phyloP scores from a whole-genome alignment of 495 filamentous ascomycete genomes.

The Podospora fimiseda region DNA sequence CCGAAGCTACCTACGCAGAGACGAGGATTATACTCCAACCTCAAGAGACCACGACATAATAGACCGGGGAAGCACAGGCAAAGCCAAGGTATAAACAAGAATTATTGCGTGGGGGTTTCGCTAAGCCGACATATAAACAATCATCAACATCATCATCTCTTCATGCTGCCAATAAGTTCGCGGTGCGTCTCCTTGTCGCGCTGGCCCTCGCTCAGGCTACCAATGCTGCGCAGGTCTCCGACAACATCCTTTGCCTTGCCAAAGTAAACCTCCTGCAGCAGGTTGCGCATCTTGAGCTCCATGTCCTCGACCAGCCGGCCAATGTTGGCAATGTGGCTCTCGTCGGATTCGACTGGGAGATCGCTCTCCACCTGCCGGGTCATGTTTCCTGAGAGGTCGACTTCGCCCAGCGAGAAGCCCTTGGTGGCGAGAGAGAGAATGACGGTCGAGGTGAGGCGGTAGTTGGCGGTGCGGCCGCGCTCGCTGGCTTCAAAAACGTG shows the following conservation, averaged over 20 bases:
- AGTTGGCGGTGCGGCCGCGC: conserved; percentile 82
- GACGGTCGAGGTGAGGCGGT: conserved; percentile 96
- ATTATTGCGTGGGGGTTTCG: no score
- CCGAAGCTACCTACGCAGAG: no score
- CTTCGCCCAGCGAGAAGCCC: conserved; percentile 67
- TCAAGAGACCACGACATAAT: no score
- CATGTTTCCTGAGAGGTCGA: conserved; percentile 97
- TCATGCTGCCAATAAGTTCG: conserved; percentile 83
- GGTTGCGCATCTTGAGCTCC: conserved; percentile 98
- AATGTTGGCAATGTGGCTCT: conserved; percentile 92
- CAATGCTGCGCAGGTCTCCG: conserved; percentile 91
- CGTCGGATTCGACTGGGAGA: conserved; percentile 81
- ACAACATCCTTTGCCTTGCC: conserved; percentile 99
- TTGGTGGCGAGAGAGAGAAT: conserved; percentile 78
- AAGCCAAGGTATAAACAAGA: no score
- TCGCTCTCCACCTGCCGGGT: conserved; percentile 91
- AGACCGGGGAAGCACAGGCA: no score
- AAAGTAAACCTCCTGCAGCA: conserved; percentile 99
- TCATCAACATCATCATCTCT: conserved; percentile 20
- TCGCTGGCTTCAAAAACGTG: conserved; percentile 97
- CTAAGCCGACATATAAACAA: no score
- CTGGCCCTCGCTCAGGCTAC: conserved; percentile 75
- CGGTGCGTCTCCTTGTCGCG: conserved; percentile 78
- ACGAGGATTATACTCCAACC: no score
- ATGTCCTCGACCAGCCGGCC: conserved; percentile 96